Conservation (phyloP, 495 filamentous ascomycete species). For the Jackrogersella minutella region DNA sequence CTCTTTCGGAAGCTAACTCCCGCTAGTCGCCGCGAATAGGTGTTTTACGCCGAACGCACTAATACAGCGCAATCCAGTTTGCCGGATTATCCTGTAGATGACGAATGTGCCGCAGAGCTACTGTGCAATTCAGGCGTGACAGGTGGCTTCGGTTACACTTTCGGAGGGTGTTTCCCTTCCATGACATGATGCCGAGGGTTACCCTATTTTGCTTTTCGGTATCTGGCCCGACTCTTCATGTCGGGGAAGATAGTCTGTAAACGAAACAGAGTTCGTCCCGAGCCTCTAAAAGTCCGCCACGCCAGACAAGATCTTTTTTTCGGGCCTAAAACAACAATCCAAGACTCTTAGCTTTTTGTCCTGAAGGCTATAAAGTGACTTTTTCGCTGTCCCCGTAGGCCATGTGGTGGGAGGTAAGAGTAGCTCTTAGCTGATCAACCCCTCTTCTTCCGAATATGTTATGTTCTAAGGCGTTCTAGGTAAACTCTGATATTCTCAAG, state of each 20-base stretch:
- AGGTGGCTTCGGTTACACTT: slow-evolving; percentile 3
- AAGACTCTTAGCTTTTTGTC: background rate
- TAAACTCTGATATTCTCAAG: background rate
- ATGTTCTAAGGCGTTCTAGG: background rate
- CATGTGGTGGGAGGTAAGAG: background rate
- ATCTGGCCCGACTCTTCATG: slow-evolving; percentile 5
- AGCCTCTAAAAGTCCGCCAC: background rate
- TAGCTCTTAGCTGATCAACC: background rate
- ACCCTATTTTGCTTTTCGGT: slow-evolving; percentile 4
- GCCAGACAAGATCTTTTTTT: background rate
- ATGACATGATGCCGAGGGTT: slow-evolving; percentile 2
- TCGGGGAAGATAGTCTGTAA: background rate
- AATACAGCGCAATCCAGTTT: slow-evolving; percentile 2
- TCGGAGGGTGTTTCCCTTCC: slow-evolving; percentile 1
- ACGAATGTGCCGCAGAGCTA: slow-evolving; percentile 1
- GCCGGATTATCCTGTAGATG: slow-evolving; percentile 1
- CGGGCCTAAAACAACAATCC: background rate
- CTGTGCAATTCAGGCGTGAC: background rate
- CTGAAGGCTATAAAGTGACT: background rate
- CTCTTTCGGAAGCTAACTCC: slow-evolving; percentile 29
- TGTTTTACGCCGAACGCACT: background rate
- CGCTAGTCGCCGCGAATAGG: slow-evolving; percentile 16
- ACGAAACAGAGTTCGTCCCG: background rate
- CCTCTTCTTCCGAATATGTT: background rate
- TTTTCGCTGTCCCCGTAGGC: background rate